Percentiles rank a stretch among this genome's conserved stretches.
Conservation (phyloP, 2,329 filamentous ascomycete genomes). For the Cordyceps fumosorosea region DNA sequence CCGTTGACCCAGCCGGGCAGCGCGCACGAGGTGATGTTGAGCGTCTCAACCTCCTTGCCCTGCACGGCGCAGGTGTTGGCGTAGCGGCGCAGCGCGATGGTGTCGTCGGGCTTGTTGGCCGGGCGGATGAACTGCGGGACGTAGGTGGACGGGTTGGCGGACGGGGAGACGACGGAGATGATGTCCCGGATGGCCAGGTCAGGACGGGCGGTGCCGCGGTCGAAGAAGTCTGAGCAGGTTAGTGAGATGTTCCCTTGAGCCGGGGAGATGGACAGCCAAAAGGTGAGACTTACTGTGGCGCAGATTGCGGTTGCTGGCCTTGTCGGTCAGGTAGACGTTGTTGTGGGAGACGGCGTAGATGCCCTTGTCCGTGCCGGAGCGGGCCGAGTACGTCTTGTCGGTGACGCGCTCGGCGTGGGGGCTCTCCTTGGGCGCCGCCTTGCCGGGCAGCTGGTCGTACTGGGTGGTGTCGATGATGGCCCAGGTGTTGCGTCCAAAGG, state of each 20-base stretch:
- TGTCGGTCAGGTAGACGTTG: constrained; percentile 12
- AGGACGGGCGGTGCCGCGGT: constrained; percentile 9
- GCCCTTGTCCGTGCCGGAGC: background rate
- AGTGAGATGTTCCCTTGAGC: background rate
- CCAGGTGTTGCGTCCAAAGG: constrained; percentile 9
- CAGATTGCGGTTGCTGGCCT: constrained; percentile 9
- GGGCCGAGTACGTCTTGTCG: background rate
- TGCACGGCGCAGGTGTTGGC: background rate
- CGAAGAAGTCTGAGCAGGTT: constrained; percentile 9
- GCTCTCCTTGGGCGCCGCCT: background rate
- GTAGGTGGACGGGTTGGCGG: background rate
- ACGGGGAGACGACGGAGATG: constrained; percentile 1
- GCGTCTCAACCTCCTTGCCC: background rate
- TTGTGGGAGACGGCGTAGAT: constrained; percentile 7
- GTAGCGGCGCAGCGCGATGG: background rate
- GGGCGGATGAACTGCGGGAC: background rate
- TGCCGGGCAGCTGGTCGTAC: constrained; percentile 11
- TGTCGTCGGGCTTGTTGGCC: background rate
- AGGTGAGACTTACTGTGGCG: constrained; percentile 9
- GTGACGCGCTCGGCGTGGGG: background rate
- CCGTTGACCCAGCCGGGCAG: background rate
- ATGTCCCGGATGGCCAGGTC: constrained; percentile 7
- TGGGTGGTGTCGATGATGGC: constrained; percentile 13
- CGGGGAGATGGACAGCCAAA: background rate
- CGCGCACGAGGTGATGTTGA: background rate